Percentiles rank a stretch among this genome's conserved stretches.
Conservation (phyloP, 2,329 filamentous ascomycete species). For the Trichoderma koningii region DNA sequence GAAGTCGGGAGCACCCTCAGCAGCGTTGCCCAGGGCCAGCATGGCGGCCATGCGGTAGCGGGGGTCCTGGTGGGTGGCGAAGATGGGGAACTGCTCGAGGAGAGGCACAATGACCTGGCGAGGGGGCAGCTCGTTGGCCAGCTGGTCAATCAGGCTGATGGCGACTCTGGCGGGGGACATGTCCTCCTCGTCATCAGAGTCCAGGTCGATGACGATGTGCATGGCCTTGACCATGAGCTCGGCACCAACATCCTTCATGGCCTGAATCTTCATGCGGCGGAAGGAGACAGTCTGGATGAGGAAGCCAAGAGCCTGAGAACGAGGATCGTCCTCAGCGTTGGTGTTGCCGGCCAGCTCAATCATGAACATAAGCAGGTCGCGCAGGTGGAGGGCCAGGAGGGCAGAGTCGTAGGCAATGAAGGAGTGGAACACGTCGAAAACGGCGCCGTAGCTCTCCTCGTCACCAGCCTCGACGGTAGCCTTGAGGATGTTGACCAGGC, state of each 20-base stretch:
- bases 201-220: slow-evolving; percentile 86
- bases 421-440: slow-evolving; percentile 96
- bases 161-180: slow-evolving; percentile 79
- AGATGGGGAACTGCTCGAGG: slow-evolving; percentile 80
- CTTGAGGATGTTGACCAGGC: slow-evolving; percentile 89
- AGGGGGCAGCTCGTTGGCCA: slow-evolving; percentile 84
- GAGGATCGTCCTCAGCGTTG: slow-evolving; percentile 77
- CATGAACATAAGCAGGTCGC: slow-evolving; percentile 91
- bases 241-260: slow-evolving; percentile 78
- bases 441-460: slow-evolving; percentile 84
- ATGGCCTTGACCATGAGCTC: slow-evolving; percentile 85
- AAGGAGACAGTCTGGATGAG: slow-evolving; percentile 90
- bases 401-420: slow-evolving; percentile 87
- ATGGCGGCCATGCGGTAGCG: slow-evolving; percentile 88
- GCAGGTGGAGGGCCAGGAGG: slow-evolving; percentile 81
- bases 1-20: slow-evolving; percentile 96
- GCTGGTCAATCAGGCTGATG: slow-evolving; percentile 82
- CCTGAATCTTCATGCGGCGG: slow-evolving; percentile 94
- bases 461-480: slow-evolving; percentile 75
- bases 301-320: slow-evolving; percentile 89
- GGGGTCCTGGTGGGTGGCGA: slow-evolving; percentile 72
- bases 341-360: slow-evolving; percentile 79
- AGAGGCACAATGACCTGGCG: slow-evolving; percentile 93
- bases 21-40: slow-evolving; percentile 86
- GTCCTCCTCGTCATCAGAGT: slow-evolving; percentile 77